Conservation (phyloP, 345 rosid species). For the Dipteronia sinensis region DNA sequence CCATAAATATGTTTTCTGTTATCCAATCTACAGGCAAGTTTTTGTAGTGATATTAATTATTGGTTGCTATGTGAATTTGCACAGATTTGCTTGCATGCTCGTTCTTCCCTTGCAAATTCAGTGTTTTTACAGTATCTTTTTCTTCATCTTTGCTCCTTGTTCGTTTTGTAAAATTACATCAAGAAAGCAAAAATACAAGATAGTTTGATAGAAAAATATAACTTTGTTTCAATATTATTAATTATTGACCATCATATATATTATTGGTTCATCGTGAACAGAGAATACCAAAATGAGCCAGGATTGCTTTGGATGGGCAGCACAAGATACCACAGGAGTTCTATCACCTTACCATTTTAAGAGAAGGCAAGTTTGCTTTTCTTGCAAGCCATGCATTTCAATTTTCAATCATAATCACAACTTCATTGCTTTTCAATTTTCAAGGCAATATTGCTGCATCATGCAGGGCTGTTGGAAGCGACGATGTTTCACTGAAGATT, state of each 20-base stretch:
- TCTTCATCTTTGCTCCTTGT: neutral
- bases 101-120: neutral
- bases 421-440: too few relatives aligned
- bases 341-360: conserved; percentile 3
- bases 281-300: neutral
- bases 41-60: neutral
- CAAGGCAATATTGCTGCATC: too few relatives aligned
- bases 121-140: too few relatives aligned
- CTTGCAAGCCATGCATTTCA: neutral
- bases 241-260: too few relatives aligned
- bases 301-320: conserved; percentile 2
- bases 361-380: neutral
- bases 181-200: neutral
- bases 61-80: too few relatives aligned
- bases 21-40: neutral
- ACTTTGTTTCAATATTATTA: neutral
- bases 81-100: neutral
- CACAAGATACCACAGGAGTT: neutral
- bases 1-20: neutral
- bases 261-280: neutral
- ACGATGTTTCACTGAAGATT: conserved; percentile 36
- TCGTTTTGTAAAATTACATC: neutral
- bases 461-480: conserved; percentile 28
- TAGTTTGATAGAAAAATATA: too few relatives aligned
- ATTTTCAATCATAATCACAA: too few relatives aligned